Base-by-base conservation (phyloP, 108 stramenopile genomes). In the Epithemia pelagica region DNA sequence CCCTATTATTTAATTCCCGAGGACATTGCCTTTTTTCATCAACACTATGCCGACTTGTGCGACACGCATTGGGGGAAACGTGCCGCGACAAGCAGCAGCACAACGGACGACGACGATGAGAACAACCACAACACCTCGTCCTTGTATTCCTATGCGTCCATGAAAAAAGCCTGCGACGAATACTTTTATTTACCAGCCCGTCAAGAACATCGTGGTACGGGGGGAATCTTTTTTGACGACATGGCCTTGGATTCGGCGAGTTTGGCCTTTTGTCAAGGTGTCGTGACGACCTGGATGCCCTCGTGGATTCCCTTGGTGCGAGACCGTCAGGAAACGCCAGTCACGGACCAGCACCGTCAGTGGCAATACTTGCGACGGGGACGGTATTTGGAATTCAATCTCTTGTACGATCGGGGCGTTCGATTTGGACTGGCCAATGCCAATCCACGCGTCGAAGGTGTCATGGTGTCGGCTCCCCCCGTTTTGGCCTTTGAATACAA, bases 211-310 rank as follows among this genome's bases (percentile, higher is more conserved):
- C 84, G 96, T 28, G 96, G 96, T 2, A 90, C 91, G 20, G 96
- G 96, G 30, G 96, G 96, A 2, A 93, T 97, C 18, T 97, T 97
- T 76, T 97, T 92, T 72, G 96, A 97, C 71, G 96, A 97, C 69
- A 66, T 96, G 28, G 73, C 78, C 20, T 81, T 87, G 2, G 46
- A 28, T 20, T 23, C 31, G 56, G 19, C 61, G 7, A 62, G 82
- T 8, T 51, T 78, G 10, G 27, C 62, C 0, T 96, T 96, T 72
- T 87, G 88, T 2, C 24, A 83, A 59, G 82, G 82, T 65, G 90
- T 96, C 0, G 92, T 87, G 21, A 21, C 75, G 26, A 72, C 79
- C 3, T 96, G 95, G 93, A 92, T 96, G 92, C 92, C 93, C 22
- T 91, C 90, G 2, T 96, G 89, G 84, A 62, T 91, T 23, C 91